Evolutionary conservation across 179 eudicot species (phyloP).

Genomic region (Beta lomatogona): DNA sequence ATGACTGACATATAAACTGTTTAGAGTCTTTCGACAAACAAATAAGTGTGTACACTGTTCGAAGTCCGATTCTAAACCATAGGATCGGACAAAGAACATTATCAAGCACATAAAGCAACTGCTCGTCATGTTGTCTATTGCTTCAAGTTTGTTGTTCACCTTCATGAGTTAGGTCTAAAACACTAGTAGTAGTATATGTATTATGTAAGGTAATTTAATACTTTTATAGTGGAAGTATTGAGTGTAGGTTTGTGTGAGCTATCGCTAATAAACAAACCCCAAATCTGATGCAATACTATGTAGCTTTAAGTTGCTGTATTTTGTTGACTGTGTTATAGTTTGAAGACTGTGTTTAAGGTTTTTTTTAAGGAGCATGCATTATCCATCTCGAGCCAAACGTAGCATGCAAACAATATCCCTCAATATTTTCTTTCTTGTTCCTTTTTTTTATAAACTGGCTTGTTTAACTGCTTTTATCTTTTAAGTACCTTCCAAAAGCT

Average conservation of each 20-base stretch:
- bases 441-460: conserved; percentile 4
- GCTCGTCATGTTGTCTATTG: conserved; percentile 3
- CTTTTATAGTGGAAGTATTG: not conserved
- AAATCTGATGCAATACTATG: conserved; percentile 10
- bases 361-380: conserved; percentile 32
- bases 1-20: not conserved
- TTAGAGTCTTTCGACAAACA: not conserved
- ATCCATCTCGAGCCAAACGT: conserved; percentile 73
- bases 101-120: not conserved
- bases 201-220: not conserved
- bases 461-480: conserved; percentile 11
- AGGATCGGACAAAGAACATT: conserved; percentile 19
- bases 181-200: not conserved
- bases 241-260: conserved; percentile 14
- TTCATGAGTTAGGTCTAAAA: conserved; percentile 2
- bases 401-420: conserved; percentile 30
- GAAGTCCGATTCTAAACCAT: conserved; percentile 19
- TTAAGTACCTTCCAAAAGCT: conserved; percentile 17
- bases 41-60: not conserved
- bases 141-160: not conserved
- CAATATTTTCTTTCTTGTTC: not conserved
- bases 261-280: conserved; percentile 19
- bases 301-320: conserved; percentile 24
- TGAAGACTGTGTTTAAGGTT: conserved; percentile 30
- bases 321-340: conserved; percentile 36